Base-by-base conservation (phyloP, 1,139 yeast species). In the Pichia sp. region DNA sequence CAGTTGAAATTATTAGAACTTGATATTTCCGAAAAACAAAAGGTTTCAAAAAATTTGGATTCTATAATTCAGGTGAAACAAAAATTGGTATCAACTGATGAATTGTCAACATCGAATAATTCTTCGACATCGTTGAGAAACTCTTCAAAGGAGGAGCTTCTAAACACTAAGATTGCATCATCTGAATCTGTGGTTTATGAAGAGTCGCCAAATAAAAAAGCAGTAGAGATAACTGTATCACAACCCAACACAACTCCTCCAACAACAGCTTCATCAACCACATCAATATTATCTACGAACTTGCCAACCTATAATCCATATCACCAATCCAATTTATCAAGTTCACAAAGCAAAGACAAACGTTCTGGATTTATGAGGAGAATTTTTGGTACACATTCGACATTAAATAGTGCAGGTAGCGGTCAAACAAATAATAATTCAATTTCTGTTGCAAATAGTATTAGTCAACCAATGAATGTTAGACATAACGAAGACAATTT, bases 401-500 rank as follows among this genome's bases (percentile, higher is more conserved):
- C 42, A 7, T 18, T 51, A 6, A 53, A 48, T 28, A 47, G 40
- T 34, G 46, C 48, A n/a, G 27, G 28, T 31, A 40, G 39, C 26
- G 32, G 26, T 6, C 43, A 31, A 18, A 30, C 46, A 7, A 29
- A 41, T 10, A 35, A 26, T 1, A 18, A 6, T 30, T 7, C 40
- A 5, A 25, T 42, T 42, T 35, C 54, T 1, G 48, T 56, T 2
- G 33, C 34, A 11, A 48, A 58, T 3, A 43, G 43, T 27, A 62
- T 63, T 8, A 55, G 66, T 40, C 58, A 59, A 26, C 66, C 66
- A 28, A 57, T 57, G 59, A 62, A 63, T 47, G 56, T 61, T 38
- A 52, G 62, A 39, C 57, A 53, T 27, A 59, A 60, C 37, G 66
- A 60, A 7, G 64, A 58, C 8, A 30, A 18, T 34, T 10, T 29